Base-by-base conservation (phyloP, 176 grass and related monocot genomes). In the Zoysia japonica region DNA sequence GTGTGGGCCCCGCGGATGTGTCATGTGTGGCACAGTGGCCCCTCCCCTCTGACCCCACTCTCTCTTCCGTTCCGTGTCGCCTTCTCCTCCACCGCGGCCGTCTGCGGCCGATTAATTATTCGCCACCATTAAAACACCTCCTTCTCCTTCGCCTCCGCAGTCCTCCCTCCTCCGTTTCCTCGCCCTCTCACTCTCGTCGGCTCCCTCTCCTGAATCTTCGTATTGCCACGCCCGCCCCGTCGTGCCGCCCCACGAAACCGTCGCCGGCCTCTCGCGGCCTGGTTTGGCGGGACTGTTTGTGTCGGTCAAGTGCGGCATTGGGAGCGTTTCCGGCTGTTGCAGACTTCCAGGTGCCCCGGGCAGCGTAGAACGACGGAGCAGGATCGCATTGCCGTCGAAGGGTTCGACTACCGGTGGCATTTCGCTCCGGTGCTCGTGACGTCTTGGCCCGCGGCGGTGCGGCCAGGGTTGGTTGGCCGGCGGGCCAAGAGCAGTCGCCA, bases 91-190 rank as follows among this genome's bases (percentile, higher is more conserved):
- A 63, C 62, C 44, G 70, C 37, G 70, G 79, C 62, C 51, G 77
- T 62, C 87, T 89, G 87, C 87, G 72, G 78, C 83, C 61, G 72
- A 85, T 89, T 82, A 89, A 89, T 85, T 85, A 89, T 73, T 89
- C 83, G 37, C 3, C 35, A n/a, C 73, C 83, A 85, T 89, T 89
- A 89, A 89, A 89, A 56, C 87, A 38, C 72, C 82, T 17, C 82
- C 87, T 51, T 73, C 56, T 2, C 50, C 62, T 52, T 4, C 15
- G 0, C 14, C 39, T 6, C 74, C 42, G 9, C 44, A 44, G 11
- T 16, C 15, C 17, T 10, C 28, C 53, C 45, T 48, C 57, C 61
- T 65, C 61, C 51, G 4, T 60, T 46, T 62, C 46, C 36, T 13
- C 19, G 45, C 42, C 52, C 9, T 20, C 60, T 36, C 43, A 57